Evolutionary conservation across 2,329 filamentous ascomycete genomes (phyloP).

Genomic region (Sporothrix mexicana): DNA sequence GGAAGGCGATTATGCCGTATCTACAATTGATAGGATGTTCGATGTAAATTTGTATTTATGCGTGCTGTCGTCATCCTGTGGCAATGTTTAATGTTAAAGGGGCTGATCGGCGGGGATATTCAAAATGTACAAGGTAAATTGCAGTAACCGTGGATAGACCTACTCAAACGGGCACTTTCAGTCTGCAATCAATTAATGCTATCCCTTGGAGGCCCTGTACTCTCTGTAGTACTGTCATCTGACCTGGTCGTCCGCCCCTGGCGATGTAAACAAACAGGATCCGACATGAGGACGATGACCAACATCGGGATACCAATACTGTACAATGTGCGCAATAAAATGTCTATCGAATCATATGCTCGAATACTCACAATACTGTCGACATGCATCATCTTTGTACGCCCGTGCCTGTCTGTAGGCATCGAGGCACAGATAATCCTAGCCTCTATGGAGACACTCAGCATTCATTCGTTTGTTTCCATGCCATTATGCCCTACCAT

Average conservation of each 20-base stretch:
- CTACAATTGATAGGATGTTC: not conserved
- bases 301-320: not conserved
- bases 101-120: not conserved
- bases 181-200: not conserved
- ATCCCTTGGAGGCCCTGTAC: too few species aligned
- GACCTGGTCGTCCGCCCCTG: not conserved
- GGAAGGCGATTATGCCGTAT: not conserved
- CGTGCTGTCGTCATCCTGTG: slow-evolving; percentile 16
- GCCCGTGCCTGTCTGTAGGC: too few species aligned
- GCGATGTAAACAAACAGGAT: not conserved
- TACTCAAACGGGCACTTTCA: not conserved
- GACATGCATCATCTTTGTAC: not conserved
- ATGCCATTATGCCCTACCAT: not conserved
- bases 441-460: too few species aligned
- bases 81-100: slow-evolving; percentile 10
- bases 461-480: not conserved
- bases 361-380: not conserved
- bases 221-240: not conserved
- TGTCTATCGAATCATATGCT: not conserved
- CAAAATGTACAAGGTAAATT: not conserved
- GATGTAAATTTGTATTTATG: not conserved
- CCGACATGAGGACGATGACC: not conserved
- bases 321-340: not conserved
- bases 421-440: too few species aligned
- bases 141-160: not conserved